phyloP scores from a whole-genome alignment of 2,329 filamentous ascomycete genomes.

The Lachnum nothofagi region DNA sequence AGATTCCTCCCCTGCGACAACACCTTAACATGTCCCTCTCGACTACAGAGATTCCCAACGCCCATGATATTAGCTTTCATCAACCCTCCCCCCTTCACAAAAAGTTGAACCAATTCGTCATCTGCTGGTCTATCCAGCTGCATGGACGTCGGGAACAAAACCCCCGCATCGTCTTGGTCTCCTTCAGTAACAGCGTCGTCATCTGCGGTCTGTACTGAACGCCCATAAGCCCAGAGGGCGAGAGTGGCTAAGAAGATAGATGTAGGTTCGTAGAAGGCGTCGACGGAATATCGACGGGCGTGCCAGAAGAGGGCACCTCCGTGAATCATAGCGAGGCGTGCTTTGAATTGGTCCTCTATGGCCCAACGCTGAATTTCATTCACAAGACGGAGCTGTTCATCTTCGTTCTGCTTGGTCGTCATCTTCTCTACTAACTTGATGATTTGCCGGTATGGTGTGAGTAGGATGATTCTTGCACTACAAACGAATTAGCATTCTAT shows the following conservation, averaged over 20 bases:
- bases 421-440: conserved; percentile 15
- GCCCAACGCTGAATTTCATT: conserved; percentile 44
- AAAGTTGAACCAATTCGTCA: conserved; percentile 54
- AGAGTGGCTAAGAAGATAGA: conserved; percentile 43
- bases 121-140: conserved; percentile 51
- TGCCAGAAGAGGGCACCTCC: conserved; percentile 50
- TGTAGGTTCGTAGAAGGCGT: conserved; percentile 44
- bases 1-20: conserved; percentile 37
- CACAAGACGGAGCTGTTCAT: conserved; percentile 25
- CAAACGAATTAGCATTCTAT: too few species aligned
- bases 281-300: conserved; percentile 43
- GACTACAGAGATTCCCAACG: conserved; percentile 43
- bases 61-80: conserved; percentile 49
- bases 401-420: conserved; percentile 1
- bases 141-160: conserved; percentile 40
- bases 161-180: conserved; percentile 13
- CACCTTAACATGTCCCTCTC: conserved; percentile 35
- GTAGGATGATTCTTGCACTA: too few species aligned
- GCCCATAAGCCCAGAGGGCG: conserved; percentile 42
- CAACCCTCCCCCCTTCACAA: conserved; percentile 44
- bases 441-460: conserved; percentile 33
- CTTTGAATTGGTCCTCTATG: conserved; percentile 48
- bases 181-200: not conserved
- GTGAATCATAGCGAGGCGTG: conserved; percentile 51
- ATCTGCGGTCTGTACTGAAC: conserved; percentile 9